phyloP scores from a whole-genome alignment of 2,329 filamentous ascomycete genomes.

The Helicocarpus griseus region DNA sequence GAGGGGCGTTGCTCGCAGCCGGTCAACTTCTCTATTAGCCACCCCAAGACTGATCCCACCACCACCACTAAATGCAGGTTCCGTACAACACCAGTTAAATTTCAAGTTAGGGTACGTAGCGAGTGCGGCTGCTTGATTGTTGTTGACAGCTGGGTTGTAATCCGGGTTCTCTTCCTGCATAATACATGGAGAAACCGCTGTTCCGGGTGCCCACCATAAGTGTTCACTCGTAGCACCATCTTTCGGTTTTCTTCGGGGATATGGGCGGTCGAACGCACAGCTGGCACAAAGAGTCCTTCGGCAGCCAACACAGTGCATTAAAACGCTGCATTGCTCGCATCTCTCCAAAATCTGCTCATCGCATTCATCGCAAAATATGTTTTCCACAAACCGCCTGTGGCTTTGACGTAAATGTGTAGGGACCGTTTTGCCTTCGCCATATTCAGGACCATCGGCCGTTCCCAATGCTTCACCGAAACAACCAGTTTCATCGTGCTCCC shows the following conservation, averaged over 20 bases:
- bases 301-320: slow-evolving; percentile 54
- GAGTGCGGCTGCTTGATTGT: slow-evolving; percentile 25
- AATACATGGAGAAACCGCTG: slow-evolving; percentile 45
- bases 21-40: slow-evolving; percentile 44
- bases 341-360: slow-evolving; percentile 44
- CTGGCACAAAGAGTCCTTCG: slow-evolving; percentile 51
- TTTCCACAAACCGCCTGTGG: slow-evolving; percentile 44
- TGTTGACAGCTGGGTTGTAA: slow-evolving; percentile 12
- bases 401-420: slow-evolving; percentile 46
- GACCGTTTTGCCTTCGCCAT: slow-evolving; percentile 44
- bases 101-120: slow-evolving; percentile 40
- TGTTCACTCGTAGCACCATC: slow-evolving; percentile 20
- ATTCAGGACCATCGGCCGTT: slow-evolving; percentile 33
- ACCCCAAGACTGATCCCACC: slow-evolving; percentile 49
- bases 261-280: slow-evolving; percentile 48
- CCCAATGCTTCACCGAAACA: slow-evolving; percentile 47
- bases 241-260: slow-evolving; percentile 30
- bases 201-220: slow-evolving; percentile 53
- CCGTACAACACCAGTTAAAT: slow-evolving; percentile 52
- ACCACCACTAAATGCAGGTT: slow-evolving; percentile 50
- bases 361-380: slow-evolving; percentile 46
- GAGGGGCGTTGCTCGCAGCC: slow-evolving; percentile 47
- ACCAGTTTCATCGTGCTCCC: slow-evolving; percentile 47
- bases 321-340: slow-evolving; percentile 51
- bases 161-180: slow-evolving; percentile 43